Evolutionary conservation across 371 early-diverging fungal genomes (phyloP).

Genomic region (Mucor indicus): DNA sequence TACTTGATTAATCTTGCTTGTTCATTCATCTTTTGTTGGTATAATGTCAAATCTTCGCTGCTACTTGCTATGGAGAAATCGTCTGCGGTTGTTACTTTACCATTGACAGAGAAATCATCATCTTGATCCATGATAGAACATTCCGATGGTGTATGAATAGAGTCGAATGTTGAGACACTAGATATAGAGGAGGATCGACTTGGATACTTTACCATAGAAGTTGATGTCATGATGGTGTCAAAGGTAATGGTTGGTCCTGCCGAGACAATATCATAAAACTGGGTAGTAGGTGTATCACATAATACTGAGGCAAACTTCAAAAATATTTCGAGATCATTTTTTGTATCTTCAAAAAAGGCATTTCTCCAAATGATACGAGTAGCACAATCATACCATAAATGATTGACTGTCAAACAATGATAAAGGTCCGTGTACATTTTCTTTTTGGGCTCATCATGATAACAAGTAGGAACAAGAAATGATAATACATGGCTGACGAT

Average conservation of each 20-base stretch:
- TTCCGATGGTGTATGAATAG: constrained; percentile 9
- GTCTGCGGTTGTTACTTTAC: no score
- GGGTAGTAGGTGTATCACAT: not conserved
- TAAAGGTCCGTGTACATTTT: constrained; percentile 19
- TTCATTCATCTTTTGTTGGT: no score
- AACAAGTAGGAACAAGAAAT: constrained; percentile 13
- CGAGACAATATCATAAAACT: not conserved
- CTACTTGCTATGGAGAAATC: no score
- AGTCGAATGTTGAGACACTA: constrained; percentile 5
- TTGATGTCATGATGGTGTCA: not conserved
- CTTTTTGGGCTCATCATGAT: constrained; percentile 14
- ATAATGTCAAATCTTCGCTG: no score
- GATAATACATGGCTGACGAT: constrained; percentile 35
- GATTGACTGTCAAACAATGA: constrained; percentile 39
- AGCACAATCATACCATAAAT: constrained; percentile 40
- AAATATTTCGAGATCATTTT: constrained; percentile 10
- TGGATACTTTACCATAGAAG: not conserved
- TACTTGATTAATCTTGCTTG: constrained; percentile 10
- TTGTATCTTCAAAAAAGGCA: constrained; percentile 31
- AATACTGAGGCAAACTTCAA: constrained; percentile 10
- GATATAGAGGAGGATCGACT: constrained; percentile 19
- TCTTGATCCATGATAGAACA: not conserved
- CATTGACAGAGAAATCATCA: no score
- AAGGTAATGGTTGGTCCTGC: not conserved
- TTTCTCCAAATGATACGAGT: constrained; percentile 31